Evolutionary conservation across 371 early-diverging fungal species (phyloP).

Genomic region (Syncephalastrum racemosum): DNA sequence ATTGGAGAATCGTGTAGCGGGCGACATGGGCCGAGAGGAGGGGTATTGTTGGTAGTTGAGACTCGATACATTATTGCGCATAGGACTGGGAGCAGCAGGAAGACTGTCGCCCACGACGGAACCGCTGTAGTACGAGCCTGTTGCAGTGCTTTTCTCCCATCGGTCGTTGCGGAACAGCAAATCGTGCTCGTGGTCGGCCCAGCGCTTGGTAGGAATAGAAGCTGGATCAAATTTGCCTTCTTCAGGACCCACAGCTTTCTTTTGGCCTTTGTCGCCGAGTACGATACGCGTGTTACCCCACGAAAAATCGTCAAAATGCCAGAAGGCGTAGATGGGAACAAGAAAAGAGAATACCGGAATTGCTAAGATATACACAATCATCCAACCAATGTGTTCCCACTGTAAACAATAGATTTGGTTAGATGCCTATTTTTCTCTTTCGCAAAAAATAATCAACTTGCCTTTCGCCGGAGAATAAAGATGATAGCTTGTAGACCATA

Average conservation of each 20-base stretch:
- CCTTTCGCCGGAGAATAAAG: slow-evolving; percentile 84
- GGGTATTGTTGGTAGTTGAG: slow-evolving; percentile 6
- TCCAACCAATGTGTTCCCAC: slow-evolving; percentile 82
- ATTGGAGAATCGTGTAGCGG: not conserved
- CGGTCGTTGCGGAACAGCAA: slow-evolving; percentile 36
- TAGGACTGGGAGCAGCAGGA: not conserved
- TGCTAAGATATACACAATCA: slow-evolving; percentile 77
- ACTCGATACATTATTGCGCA: slow-evolving; percentile 1
- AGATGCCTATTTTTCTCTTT: slow-evolving; percentile 81
- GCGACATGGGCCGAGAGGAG: not conserved
- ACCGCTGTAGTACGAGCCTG: no score
- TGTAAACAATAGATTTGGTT: slow-evolving; percentile 48
- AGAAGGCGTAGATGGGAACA: slow-evolving; percentile 79
- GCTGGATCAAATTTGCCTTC: slow-evolving; percentile 80
- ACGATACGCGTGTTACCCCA: slow-evolving; percentile 94
- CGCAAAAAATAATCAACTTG: slow-evolving; percentile 71
- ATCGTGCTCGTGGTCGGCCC: slow-evolving; percentile 89
- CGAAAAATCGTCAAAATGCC: slow-evolving; percentile 91
- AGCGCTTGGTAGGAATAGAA: slow-evolving; percentile 84
- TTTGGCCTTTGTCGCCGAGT: slow-evolving; percentile 71
- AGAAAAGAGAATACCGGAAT: slow-evolving; percentile 68
- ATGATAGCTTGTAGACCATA: slow-evolving; percentile 89
- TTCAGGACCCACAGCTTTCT: slow-evolving; percentile 54
- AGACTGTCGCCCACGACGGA: no score
- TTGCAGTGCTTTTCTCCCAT: slow-evolving; percentile 8